Percentiles rank a stretch among this genome's conserved stretches.
These are phyloP conservation scores for Lasiodiplodia gonubiensis DNA, from an alignment of 2,329 filamentous ascomycete species.

Conservation along the genomic window DNA sequence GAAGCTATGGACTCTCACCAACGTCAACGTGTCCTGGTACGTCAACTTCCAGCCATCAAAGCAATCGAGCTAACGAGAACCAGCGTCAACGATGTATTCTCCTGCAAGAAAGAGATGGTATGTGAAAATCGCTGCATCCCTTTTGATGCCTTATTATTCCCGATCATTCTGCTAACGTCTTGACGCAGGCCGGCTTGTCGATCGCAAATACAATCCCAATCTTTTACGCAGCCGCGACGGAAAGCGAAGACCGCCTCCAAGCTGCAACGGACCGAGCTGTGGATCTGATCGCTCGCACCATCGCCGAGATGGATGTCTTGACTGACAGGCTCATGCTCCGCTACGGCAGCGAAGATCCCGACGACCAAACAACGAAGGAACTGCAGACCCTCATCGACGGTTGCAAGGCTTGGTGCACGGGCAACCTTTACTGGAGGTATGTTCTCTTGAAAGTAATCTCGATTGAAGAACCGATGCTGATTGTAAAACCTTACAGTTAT, in stretches of 20 bases:
- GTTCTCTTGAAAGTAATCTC: background rate
- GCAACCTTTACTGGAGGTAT: constrained; percentile 13
- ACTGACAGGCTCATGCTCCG: background rate
- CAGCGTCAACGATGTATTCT: background rate
- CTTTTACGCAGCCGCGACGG: background rate
- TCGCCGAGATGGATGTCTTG: background rate
- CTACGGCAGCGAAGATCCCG: background rate
- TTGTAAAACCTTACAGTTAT: background rate
- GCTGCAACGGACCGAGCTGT: background rate
- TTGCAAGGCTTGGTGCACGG: constrained; percentile 2
- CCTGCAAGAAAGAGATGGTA: background rate
- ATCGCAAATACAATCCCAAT: background rate
- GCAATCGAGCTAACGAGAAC: background rate
- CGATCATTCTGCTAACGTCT: background rate
- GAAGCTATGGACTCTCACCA: background rate
- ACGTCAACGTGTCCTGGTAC: constrained; percentile 2
- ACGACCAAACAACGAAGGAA: background rate
- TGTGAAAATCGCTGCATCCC: background rate
- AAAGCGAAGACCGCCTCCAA: background rate
- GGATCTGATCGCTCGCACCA: background rate
- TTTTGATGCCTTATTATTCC: background rate
- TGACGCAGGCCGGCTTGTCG: background rate
- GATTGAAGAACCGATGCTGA: background rate
- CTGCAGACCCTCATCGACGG: background rate
- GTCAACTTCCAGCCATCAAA: background rate